Evolutionary conservation across 805 yeast genomes (phyloP).

Genomic region (Hanseniaspora clermontiae): DNA sequence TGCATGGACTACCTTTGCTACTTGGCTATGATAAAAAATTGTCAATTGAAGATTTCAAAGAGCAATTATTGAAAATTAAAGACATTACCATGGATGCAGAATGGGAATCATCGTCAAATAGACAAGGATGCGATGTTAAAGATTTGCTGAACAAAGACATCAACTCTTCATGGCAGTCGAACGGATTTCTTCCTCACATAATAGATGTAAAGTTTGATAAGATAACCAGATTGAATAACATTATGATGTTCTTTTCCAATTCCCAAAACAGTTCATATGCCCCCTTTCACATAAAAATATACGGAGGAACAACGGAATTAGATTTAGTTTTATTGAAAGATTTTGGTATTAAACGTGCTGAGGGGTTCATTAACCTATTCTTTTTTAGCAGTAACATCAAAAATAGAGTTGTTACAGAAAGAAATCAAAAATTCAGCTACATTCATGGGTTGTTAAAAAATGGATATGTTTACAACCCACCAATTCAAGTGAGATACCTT

Average conservation of each 20-base stretch:
- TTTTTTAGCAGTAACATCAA: background rate
- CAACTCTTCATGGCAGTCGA: conserved; percentile 82
- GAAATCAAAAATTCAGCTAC: conserved; percentile 16
- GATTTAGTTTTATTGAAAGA: conserved; percentile 23
- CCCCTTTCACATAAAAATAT: conserved; percentile 36
- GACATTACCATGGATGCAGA: conserved; percentile 73
- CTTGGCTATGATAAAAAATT: conserved; percentile 4
- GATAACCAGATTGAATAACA: conserved; percentile 51
- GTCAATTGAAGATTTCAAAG: background rate
- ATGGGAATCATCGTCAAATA: conserved; percentile 72
- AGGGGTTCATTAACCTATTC: conserved; percentile 23
- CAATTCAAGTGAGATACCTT: background rate
- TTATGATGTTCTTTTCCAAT: conserved; percentile 62
- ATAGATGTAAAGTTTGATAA: conserved; percentile 71
- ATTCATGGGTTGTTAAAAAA: conserved; percentile 21
- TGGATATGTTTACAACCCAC: conserved; percentile 19
- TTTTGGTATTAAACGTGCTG: conserved; percentile 21
- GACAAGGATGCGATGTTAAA: conserved; percentile 58
- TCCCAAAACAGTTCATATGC: conserved; percentile 82
- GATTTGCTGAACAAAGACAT: conserved; percentile 65
- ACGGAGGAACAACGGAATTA: conserved; percentile 24
- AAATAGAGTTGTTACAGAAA: conserved; percentile 20
- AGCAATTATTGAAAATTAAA: conserved; percentile 25
- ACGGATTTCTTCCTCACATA: conserved; percentile 79
- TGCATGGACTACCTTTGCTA: background rate